phyloP scores from a whole-genome alignment of 169 alveolate genomes.

The Plasmodium adleri region DNA sequence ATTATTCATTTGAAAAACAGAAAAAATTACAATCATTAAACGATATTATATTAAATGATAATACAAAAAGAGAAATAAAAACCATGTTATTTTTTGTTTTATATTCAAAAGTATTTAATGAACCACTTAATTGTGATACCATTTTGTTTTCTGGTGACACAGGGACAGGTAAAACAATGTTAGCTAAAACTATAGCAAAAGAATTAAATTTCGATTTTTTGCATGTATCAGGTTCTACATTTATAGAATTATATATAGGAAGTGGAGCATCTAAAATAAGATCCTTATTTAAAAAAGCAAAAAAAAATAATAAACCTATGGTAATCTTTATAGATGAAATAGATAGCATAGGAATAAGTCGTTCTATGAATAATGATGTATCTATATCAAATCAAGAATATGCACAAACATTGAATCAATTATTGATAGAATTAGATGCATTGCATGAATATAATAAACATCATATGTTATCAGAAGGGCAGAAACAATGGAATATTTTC shows the following conservation, averaged over 20 bases:
- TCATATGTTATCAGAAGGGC: neutral
- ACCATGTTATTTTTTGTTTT: constrained; percentile 24
- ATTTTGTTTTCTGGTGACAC: constrained; percentile 67
- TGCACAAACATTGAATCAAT: constrained; percentile 70
- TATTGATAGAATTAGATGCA: constrained; percentile 50
- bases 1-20: constrained; percentile 16
- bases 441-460: constrained; percentile 56
- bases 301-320: constrained; percentile 23
- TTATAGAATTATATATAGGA: constrained; percentile 70
- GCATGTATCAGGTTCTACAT: constrained; percentile 58
- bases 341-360: constrained; percentile 52
- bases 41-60: constrained; percentile 30
- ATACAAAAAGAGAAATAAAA: constrained; percentile 50
- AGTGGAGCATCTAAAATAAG: constrained; percentile 72
- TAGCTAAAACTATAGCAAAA: constrained; percentile 61
- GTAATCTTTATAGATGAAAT: constrained; percentile 67
- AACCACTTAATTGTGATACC: neutral
- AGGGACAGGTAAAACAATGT: constrained; percentile 54
- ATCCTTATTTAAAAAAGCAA: constrained; percentile 42
- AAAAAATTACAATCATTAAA: constrained; percentile 11
- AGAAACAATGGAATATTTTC: neutral
- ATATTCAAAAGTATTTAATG: constrained; percentile 28
- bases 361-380: constrained; percentile 5
- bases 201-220: constrained; percentile 51
- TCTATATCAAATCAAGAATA: constrained; percentile 43